phyloP scores from a whole-genome alignment of 176 grass and related monocot species.

The Avena insularis region DNA sequence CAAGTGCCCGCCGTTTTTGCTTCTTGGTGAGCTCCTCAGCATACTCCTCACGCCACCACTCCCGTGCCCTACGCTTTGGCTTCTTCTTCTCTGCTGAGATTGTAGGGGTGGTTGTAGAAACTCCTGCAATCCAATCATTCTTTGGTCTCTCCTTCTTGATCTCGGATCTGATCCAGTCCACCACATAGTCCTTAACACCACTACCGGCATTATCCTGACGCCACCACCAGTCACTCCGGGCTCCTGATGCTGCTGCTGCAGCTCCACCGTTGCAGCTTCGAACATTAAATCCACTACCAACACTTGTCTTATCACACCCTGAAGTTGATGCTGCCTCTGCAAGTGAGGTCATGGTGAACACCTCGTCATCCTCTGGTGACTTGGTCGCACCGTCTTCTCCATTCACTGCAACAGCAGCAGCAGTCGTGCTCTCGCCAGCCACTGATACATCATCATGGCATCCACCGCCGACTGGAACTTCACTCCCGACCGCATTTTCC shows the following conservation, averaged over 20 bases:
- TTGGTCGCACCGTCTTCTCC: slow-evolving; percentile 61
- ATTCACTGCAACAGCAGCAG: slow-evolving; percentile 37
- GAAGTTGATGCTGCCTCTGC: slow-evolving; percentile 68
- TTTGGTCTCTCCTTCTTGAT: slow-evolving; percentile 96
- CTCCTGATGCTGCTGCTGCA: slow-evolving; percentile 47
- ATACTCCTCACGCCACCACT: slow-evolving; percentile 99
- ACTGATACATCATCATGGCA: slow-evolving; percentile 67
- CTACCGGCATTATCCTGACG: slow-evolving; percentile 71
- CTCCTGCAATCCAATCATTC: slow-evolving; percentile 69
- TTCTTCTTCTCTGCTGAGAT: slow-evolving; percentile 55
- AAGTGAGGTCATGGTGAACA: slow-evolving; percentile 44
- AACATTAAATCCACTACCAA: slow-evolving; percentile 49
- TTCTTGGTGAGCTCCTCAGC: slow-evolving; percentile 90
- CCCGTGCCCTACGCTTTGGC: slow-evolving; percentile 63
- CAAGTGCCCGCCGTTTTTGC: slow-evolving; percentile 61
- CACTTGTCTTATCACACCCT: slow-evolving; percentile 60
- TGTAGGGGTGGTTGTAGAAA: slow-evolving; percentile 38
- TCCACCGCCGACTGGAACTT: slow-evolving; percentile 50
- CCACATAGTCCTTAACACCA: slow-evolving; percentile 88
- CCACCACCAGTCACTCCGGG: slow-evolving; percentile 93
- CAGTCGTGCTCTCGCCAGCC: slow-evolving; percentile 42
- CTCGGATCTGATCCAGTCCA: slow-evolving; percentile 98
- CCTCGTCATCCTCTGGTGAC: slow-evolving; percentile 67
- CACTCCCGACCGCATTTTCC: slow-evolving; percentile 33
- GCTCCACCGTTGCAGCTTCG: slow-evolving; percentile 65